phyloP scores from a whole-genome alignment of 2,329 filamentous ascomycete species.

The Aspergillus alliaceus region DNA sequence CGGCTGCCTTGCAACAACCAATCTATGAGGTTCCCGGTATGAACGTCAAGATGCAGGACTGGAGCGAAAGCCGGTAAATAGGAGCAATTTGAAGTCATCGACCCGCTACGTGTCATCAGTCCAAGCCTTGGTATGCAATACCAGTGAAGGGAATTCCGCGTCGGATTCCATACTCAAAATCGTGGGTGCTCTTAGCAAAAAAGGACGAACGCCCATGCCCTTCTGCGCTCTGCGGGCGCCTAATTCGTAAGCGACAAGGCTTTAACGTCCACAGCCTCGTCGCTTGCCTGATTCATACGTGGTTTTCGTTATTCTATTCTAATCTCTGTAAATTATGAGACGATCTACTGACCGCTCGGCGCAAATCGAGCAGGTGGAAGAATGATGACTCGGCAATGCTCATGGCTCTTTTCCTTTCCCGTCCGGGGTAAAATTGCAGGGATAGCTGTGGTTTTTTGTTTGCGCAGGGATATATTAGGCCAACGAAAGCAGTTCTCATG shows the following conservation, averaged over 20 bases:
- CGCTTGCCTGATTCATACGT: conserved; percentile 4
- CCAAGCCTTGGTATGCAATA: background rate
- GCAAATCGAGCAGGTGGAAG: conserved; percentile 5
- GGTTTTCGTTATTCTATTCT: conserved; percentile 13
- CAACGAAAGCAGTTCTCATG: background rate
- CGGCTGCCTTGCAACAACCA: conserved; percentile 34
- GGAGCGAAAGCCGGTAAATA: conserved; percentile 31
- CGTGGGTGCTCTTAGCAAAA: background rate
- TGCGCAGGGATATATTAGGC: background rate
- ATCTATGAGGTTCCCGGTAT: conserved; percentile 27
- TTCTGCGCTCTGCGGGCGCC: background rate
- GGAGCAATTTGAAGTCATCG: background rate
- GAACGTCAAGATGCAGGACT: conserved; percentile 41
- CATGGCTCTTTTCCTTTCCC: conserved; percentile 2
- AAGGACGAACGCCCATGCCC: background rate
- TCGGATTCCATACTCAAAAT: background rate
- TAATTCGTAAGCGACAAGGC: background rate
- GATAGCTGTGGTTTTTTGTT: background rate
- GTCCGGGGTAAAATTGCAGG: background rate
- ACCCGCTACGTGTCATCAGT: background rate
- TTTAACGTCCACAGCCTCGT: conserved; percentile 4
- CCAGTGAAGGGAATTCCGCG: background rate
- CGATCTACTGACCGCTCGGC: conserved; percentile 23
- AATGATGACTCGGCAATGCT: conserved; percentile 1
- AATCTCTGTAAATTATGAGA: conserved; percentile 24